These are phyloP conservation scores for Dittrichia graveolens DNA, from an alignment of 129 eudicot species.

Conservation along the genomic window DNA sequence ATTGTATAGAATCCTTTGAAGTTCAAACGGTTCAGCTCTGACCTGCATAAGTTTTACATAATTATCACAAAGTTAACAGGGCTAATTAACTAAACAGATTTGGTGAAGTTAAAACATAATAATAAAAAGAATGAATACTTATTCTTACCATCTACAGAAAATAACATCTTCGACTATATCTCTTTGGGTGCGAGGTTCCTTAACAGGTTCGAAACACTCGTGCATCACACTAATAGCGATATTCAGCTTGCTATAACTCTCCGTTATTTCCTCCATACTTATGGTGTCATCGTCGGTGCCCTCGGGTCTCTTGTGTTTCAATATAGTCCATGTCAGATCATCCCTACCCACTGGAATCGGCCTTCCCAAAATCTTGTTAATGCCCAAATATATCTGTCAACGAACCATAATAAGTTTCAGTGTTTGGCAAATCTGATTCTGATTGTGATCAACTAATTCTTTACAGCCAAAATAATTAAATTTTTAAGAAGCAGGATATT, in stretches of 20 bases:
- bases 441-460: too few relatives aligned
- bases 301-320: conserved; percentile 49
- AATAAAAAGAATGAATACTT: neutral
- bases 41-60: conserved; percentile 47
- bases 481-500: too few relatives aligned
- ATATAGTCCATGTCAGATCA: conserved; percentile 75
- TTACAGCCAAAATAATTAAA: too few relatives aligned
- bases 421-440: too few relatives aligned
- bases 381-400: conserved; percentile 66
- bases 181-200: conserved; percentile 71
- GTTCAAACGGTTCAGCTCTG: conserved; percentile 84
- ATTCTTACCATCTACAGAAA: conserved; percentile 66
- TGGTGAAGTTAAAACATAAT: neutral
- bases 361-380: conserved; percentile 59
- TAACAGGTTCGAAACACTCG: conserved; percentile 90
- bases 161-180: conserved; percentile 90
- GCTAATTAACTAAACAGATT: neutral
- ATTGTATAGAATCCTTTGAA: conserved; percentile 84
- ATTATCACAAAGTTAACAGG: conserved; percentile 9
- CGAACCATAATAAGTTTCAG: neutral
- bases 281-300: conserved; percentile 21
- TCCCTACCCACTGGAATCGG: conserved; percentile 62
- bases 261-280: conserved; percentile 42
- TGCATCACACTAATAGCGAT: conserved; percentile 86
- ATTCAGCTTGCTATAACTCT: conserved; percentile 69